Evolutionary conservation across 2,329 filamentous ascomycete genomes (phyloP), one percentile per base, ranked within the genome.

Genomic region (Myriosclerotinia duriaeana): DNA sequence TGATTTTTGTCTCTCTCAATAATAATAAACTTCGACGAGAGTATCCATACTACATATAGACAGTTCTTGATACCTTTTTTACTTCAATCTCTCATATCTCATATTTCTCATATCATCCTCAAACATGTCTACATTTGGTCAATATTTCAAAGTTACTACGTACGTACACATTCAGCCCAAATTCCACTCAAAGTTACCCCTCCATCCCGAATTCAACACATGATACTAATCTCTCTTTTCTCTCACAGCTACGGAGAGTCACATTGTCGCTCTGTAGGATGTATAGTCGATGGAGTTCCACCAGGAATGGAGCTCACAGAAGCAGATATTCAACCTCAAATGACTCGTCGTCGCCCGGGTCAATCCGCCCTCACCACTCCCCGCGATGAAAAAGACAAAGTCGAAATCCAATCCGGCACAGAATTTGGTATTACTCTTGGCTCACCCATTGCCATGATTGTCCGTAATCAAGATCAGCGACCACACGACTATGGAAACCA

Each of bases 281-380:
- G 92, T 82, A 97, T 98, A 75, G 89, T 98, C 79, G 94, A 98
- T 78, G 93, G 93, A 74, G 91, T 88, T 76, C 95, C 94, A 46
- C 93, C 95, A 17, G 91, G 92, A 74, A 89, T 98, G 84, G 82
- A 88, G 74, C 87, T 98, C 78, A 90, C 87, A 69, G 93, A 97
- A 79, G 83, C 82, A 65, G 92, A 96, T 76, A 96, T 98, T 77
- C 94, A 99, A 80, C 93, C 93, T 59, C 93, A 97, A 80, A 91
- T 98, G 86, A 96, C 90, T 70, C 89, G 94, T 71, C 87, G 94
- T 69, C 86, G 94, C 68, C 94, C 94, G 6, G 94, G 94, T 54
- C 94, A 99, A 80, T 92, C 88, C 72, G 87, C 88, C 70, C 90
- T 98, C 75, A 96, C 93, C 2, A 98, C 95, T 1, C 94, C 94